These are phyloP conservation scores for Helicostylum pulchrum DNA, from an alignment of 192 early-diverging fungal genomes.

Conservation along the genomic window DNA sequence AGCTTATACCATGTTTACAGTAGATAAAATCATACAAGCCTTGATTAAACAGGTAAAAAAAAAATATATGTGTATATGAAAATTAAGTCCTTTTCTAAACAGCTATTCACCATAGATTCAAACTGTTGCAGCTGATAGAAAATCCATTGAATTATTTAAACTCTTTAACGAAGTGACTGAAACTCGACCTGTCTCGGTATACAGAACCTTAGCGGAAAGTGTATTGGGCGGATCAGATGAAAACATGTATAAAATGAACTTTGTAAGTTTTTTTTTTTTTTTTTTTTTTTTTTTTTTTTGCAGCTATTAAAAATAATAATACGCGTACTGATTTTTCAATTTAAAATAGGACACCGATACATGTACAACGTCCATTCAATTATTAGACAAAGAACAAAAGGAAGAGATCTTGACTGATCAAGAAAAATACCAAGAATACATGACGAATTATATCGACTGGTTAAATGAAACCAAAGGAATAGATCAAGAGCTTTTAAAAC, in stretches of 20 bases:
- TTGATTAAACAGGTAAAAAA: conserved; percentile 83
- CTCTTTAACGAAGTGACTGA: conserved; percentile 58
- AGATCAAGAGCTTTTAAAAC: conserved; percentile 7
- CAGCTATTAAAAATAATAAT: no score
- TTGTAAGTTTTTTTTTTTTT: conserved; percentile 22
- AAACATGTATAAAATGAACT: conserved; percentile 30
- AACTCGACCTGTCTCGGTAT: conserved; percentile 25
- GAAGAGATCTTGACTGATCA: neutral
- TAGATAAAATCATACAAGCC: conserved; percentile 81
- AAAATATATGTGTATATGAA: no score
- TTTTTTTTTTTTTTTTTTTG: neutral
- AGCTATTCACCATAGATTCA: no score
- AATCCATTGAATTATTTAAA: conserved; percentile 58
- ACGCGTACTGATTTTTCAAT: neutral
- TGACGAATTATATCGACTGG: conserved; percentile 32
- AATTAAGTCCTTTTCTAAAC: no score
- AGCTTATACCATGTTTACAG: conserved; percentile 83
- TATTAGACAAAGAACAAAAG: conserved; percentile 22
- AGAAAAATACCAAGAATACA: conserved; percentile 33
- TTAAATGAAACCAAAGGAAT: conserved; percentile 27
- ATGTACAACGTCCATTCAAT: conserved; percentile 16
- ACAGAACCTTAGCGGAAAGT: conserved; percentile 28
- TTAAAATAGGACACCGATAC: conserved; percentile 17
- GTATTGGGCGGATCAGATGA: conserved; percentile 27
- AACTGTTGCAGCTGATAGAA: conserved; percentile 59